A percentile compares a stretch with the other conserved stretches of the same genome.
Conservation (phyloP, 2,329 filamentous ascomycete species). For the Verticillium longisporum region DNA sequence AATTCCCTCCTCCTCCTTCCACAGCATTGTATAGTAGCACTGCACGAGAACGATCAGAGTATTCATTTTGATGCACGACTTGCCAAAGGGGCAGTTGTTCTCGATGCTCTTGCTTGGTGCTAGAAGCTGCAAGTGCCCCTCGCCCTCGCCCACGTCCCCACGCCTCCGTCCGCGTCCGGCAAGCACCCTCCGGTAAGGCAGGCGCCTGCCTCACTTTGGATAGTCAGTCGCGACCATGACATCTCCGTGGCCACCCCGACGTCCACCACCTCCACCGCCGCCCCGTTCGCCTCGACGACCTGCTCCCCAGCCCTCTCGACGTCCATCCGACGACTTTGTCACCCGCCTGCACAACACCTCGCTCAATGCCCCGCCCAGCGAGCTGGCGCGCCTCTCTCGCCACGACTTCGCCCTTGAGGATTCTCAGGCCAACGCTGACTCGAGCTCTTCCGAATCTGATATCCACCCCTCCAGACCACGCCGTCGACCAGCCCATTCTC, state of each 20-base stretch:
- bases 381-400: conserved; percentile 13
- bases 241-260: background rate
- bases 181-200: background rate
- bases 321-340: conserved; percentile 22
- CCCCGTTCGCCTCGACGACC: background rate
- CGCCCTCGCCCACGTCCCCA: background rate
- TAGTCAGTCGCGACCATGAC: background rate
- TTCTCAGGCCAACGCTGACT: conserved; percentile 22
- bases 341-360: conserved; percentile 27
- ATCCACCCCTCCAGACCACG: conserved; percentile 19
- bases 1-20: too few species aligned
- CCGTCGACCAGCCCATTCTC: conserved; percentile 35
- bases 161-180: background rate
- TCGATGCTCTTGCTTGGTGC: background rate
- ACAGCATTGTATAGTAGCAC: too few species aligned
- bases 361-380: conserved; percentile 14
- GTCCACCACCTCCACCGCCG: background rate
- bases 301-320: background rate
- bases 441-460: conserved; percentile 39
- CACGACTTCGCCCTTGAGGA: conserved; percentile 14
- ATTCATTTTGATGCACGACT: background rate
- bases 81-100: background rate
- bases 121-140: background rate
- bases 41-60: too few species aligned
- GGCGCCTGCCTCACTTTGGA: background rate